These are phyloP conservation scores for Raffaelea albimanens DNA, from an alignment of 2,329 filamentous ascomycete species.

Conservation along the genomic window DNA sequence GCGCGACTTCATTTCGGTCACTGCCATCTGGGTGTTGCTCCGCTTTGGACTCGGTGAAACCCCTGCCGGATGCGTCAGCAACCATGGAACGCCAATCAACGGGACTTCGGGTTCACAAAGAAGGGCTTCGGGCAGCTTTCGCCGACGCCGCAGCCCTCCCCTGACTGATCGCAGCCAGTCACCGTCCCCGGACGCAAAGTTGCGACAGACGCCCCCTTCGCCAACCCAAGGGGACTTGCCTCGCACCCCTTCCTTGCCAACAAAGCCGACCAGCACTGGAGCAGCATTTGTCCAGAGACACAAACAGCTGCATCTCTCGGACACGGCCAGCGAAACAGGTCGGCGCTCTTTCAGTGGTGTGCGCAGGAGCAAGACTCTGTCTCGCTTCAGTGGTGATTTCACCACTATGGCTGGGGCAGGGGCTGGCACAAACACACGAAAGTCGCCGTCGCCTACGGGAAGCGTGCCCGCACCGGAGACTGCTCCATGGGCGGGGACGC, in stretches of 20 bases:
- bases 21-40: constrained; percentile 41
- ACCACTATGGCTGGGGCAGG: not conserved
- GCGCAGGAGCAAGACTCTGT: not conserved
- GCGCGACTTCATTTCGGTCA: constrained; percentile 39
- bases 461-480: not conserved
- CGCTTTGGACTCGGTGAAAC: no score
- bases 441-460: constrained; percentile 1
- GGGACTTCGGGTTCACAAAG: not conserved
- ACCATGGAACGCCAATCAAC: not conserved
- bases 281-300: constrained; percentile 35
- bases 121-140: not conserved
- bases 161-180: constrained; percentile 5
- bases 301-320: constrained; percentile 16
- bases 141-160: not conserved
- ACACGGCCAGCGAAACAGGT: constrained; percentile 13
- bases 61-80: no score
- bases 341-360: constrained; percentile 1
- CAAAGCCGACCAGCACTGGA: constrained; percentile 34
- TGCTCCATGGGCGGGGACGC: not conserved
- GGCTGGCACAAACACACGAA: not conserved
- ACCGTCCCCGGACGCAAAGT: not conserved
- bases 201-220: not conserved
- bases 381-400: constrained; percentile 5
- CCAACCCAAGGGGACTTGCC: not conserved
- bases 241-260: not conserved